Base-by-base conservation (phyloP, 106 monocot genomes). In the Vanilla planifolia region DNA sequence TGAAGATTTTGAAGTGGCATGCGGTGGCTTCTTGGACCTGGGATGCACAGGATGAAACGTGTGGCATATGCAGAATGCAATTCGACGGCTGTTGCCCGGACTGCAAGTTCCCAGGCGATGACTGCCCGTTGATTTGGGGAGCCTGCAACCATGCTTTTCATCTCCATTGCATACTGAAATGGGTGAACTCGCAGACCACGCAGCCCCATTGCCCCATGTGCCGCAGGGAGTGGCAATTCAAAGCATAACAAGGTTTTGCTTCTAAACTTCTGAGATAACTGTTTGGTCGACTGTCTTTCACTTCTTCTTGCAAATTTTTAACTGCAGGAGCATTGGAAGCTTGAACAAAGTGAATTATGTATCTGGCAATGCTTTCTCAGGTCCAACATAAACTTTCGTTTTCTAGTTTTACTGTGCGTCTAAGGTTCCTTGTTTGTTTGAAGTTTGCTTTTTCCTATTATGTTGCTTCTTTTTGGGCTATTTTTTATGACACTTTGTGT, bases 51-150 rank as follows among this genome's bases (percentile, higher is more conserved):
- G 91, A 92, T 55, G 92, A 92, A 46, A 92, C 92, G 3, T 92
- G 92, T 30, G 92, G 86, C 1, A 92, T 92, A 14, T 92, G 86
- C 64, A 71, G 92, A 50, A 92, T 92, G 92, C 83, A 83, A 15
- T 92, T 92, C 45, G 92, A 92, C 56, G 92, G 86, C 20, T 92
- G 86, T 55, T 92, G 92, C 44, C 86, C 86, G 3, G 92, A 92
- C 44, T 92, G 92, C 62, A 87, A 92, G 64, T 84, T 78, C 50
- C 92, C 92, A 1, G 92, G 92, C 8, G 92, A 92, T 30, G 92
- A 87, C 33, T 92, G 92, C 70, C 92, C 92, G 8, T 50, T 87
- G 45, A 86, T 92, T 59, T 92, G 91, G 91, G 91, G 91, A 22
- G 77, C 77, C 6, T 92, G 86, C 59, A 92, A 92, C 71, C 91